Evolutionary conservation across 768 basidiomycete genomes (phyloP).

Genomic region (Leccinum ochraceum): DNA sequence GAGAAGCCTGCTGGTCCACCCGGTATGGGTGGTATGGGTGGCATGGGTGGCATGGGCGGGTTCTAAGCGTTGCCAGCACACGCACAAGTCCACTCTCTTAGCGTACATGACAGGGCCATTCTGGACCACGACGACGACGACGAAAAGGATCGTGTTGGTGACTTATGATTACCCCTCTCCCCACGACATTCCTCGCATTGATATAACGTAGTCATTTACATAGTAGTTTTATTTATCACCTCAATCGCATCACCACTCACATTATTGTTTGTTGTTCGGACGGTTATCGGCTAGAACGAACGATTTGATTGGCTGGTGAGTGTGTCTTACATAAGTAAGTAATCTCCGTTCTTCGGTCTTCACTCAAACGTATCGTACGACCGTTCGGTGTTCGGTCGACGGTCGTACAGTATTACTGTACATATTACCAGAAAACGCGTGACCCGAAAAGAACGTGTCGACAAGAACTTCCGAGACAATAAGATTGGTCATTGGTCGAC

Average conservation of each 20-base stretch:
- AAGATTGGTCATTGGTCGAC: neutral
- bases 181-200: conserved; percentile 12
- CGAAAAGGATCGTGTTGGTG: conserved; percentile 4
- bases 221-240: conserved; percentile 10
- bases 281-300: neutral
- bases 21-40: conserved; percentile 64
- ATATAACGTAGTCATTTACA: conserved; percentile 14
- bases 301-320: neutral
- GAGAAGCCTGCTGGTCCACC: conserved; percentile 58
- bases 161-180: conserved; percentile 10
- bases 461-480: neutral
- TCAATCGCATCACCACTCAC: conserved; percentile 30
- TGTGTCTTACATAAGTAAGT: no score
- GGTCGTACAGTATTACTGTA: no score
- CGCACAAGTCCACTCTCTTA: neutral
- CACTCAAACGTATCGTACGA: neutral
- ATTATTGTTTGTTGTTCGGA: neutral
- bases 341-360: neutral
- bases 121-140: neutral
- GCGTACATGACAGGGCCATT: neutral
- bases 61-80: conserved; percentile 34
- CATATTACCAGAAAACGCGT: neutral
- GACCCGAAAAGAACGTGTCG: neutral
- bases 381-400: neutral
- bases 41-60: conserved; percentile 57